phyloP scores from a whole-genome alignment of 768 basidiomycete species.

The Boletus rubroflammeus region DNA sequence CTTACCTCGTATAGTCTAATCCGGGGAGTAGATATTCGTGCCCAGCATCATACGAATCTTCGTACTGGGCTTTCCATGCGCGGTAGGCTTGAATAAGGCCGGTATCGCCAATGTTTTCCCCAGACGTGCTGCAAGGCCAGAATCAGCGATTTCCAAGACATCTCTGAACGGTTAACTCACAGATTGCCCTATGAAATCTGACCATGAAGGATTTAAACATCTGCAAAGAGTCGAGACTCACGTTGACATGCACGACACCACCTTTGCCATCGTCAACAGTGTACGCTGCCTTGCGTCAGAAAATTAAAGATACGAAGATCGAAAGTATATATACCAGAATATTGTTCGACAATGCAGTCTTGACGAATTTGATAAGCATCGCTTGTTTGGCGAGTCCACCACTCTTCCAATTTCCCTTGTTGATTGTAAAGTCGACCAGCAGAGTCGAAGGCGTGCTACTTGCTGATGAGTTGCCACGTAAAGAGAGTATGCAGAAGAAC shows the following conservation, averaged over 20 bases:
- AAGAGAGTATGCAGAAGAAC: conserved; percentile 15
- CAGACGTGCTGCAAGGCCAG: conserved; percentile 61
- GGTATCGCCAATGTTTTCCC: conserved; percentile 88
- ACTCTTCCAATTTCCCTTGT: conserved; percentile 79
- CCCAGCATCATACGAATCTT: conserved; percentile 52
- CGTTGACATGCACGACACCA: conserved; percentile 80
- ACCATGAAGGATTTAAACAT: not conserved
- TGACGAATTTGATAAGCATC: conserved; percentile 78
- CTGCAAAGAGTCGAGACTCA: conserved; percentile 31
- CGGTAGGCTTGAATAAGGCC: conserved; percentile 83
- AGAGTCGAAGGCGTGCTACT: conserved; percentile 86
- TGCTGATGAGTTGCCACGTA: not conserved
- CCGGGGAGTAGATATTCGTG: conserved; percentile 80
- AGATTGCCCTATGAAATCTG: conserved; percentile 58
- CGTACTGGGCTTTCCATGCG: conserved; percentile 84
- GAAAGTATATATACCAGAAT: conserved; percentile 62
- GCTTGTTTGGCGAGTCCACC: conserved; percentile 91
- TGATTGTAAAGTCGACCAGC: conserved; percentile 89
- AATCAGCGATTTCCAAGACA: conserved; percentile 6
- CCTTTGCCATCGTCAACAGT: conserved; percentile 84
- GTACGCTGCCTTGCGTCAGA: conserved; percentile 49
- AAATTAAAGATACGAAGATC: not conserved
- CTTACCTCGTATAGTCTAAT: conserved; percentile 66
- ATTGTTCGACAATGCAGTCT: conserved; percentile 89
- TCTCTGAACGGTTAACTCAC: conserved; percentile 37